Evolutionary conservation across 192 early-diverging fungal genomes (phyloP).

Genomic region (Linderina pennispora): DNA sequence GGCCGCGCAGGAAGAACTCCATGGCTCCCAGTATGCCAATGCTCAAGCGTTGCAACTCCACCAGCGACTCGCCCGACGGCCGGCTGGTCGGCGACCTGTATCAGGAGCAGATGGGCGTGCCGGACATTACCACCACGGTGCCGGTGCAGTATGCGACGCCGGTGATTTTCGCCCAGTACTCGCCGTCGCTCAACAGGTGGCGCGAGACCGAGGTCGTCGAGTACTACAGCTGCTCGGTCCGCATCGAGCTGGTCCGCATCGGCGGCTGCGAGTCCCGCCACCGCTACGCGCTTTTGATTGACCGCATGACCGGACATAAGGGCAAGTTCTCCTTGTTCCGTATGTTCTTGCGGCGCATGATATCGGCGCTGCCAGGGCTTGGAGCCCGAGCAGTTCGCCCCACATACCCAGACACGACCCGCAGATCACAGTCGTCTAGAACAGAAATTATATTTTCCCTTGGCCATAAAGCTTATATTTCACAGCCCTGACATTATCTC

Average conservation of each 20-base stretch:
- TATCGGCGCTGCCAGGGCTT: conserved; percentile 10
- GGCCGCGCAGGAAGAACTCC: no score
- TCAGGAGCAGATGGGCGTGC: background rate
- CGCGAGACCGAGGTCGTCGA: conserved; percentile 41
- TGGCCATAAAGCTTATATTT: no score
- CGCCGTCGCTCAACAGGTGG: conserved; percentile 34
- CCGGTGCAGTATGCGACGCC: conserved; percentile 25
- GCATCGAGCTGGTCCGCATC: conserved; percentile 35
- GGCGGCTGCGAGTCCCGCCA: background rate
- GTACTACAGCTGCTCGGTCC: conserved; percentile 44
- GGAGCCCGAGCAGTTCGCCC: conserved; percentile 5
- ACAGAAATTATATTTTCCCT: no score
- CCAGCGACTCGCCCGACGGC: no score
- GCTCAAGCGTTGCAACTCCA: no score
- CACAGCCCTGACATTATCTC: no score
- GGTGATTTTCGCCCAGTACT: conserved; percentile 37
- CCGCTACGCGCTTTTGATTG: conserved; percentile 28
- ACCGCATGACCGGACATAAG: conserved; percentile 36
- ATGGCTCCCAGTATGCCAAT: no score
- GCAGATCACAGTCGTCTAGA: conserved; percentile 2
- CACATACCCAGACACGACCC: conserved; percentile 2
- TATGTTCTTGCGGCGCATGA: conserved; percentile 31
- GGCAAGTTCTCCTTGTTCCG: conserved; percentile 32
- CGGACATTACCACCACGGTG: conserved; percentile 7
- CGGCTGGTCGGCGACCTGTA: no score